Base-by-base conservation (phyloP, 2,329 filamentous ascomycete species). In the Colletotrichum truncatum region DNA sequence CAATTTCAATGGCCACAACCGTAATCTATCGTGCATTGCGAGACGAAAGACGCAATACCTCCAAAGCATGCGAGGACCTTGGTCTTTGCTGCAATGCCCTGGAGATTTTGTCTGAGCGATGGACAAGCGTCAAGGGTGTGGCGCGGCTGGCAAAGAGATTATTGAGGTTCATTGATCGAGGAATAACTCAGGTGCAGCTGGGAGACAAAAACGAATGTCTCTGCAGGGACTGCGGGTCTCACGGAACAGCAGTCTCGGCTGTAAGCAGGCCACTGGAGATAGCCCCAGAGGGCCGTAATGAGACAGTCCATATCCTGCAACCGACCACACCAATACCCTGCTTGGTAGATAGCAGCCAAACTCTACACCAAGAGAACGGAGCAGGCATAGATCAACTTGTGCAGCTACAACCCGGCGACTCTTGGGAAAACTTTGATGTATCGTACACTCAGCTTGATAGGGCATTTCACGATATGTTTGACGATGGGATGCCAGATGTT, bases 1-100 rank as follows among this genome's bases (percentile, higher is more conserved):
- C 69, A 6, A 64, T 70, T 45, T 67, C 69, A 1, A 67, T 70
- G 58, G 65, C 68, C 12, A 70, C 68, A 10, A 70, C 69, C 4
- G 66, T 70, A 6, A 67, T 70, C 10, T 70, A 70, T 23, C 61
- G 68, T 8, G 69, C 69, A 2, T 43, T 70, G 2, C 43, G 69
- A 11, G 68, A 70, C 25, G 62, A 56, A 3, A 51, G 62, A 23
- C 58, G 68, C 6, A 39, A 62, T 5, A 10, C 46, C 3, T 45
- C 57, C 6, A 21, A 16, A 14, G 61, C 66, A 3, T 46, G 39
- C 21, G 9, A 53, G 16, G 62, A 70, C 41, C 63, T 70, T 2
- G 30, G 49, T 5, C 58, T 32, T 4, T 70, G 69, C n/a, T 70
- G 62, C 23, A 18, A 56, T 1, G 52, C 52, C 2, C 34, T 71